Percentiles rank a stretch among this genome's conserved stretches.
phyloP scores from a whole-genome alignment of 106 monocot genomes.

The Dioscorea dumetorum region DNA sequence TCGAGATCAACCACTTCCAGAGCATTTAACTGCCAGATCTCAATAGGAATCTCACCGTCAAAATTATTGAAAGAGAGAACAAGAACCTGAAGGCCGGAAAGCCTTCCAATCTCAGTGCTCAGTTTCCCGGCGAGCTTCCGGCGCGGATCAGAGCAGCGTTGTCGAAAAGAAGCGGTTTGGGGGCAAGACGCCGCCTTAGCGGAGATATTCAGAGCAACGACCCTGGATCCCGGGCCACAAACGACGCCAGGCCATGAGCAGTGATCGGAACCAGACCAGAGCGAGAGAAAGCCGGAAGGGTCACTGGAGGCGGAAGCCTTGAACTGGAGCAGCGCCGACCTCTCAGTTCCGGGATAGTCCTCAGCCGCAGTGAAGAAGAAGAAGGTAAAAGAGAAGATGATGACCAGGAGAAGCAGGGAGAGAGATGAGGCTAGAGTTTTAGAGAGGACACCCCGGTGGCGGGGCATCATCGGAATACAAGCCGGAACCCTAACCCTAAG shows the following conservation, averaged over 20 bases:
- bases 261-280: constrained; percentile 29
- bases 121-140: constrained; percentile 32
- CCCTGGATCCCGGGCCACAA: constrained; percentile 31
- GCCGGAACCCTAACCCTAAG: background rate
- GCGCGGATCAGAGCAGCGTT: constrained; percentile 12
- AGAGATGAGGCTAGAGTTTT: background rate
- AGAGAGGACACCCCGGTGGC: constrained; percentile 1
- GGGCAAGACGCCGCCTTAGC: constrained; percentile 9
- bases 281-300: constrained; percentile 28
- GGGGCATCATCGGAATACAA: constrained; percentile 11
- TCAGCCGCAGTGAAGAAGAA: background rate
- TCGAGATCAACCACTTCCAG: constrained; percentile 36
- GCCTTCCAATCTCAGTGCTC: constrained; percentile 9
- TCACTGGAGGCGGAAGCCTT: constrained; percentile 39
- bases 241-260: constrained; percentile 48
- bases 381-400: background rate
- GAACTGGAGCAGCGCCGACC: constrained; percentile 35
- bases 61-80: constrained; percentile 33
- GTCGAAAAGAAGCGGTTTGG: constrained; percentile 12
- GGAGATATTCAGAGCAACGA: constrained; percentile 32
- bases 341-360: constrained; percentile 10
- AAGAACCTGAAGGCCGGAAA: constrained; percentile 29
- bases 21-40: constrained; percentile 36
- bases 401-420: constrained; percentile 3
- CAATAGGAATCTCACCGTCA: constrained; percentile 32